phyloP scores from a whole-genome alignment of 208 protist genomes.

The Leishmania mexicana region DNA sequence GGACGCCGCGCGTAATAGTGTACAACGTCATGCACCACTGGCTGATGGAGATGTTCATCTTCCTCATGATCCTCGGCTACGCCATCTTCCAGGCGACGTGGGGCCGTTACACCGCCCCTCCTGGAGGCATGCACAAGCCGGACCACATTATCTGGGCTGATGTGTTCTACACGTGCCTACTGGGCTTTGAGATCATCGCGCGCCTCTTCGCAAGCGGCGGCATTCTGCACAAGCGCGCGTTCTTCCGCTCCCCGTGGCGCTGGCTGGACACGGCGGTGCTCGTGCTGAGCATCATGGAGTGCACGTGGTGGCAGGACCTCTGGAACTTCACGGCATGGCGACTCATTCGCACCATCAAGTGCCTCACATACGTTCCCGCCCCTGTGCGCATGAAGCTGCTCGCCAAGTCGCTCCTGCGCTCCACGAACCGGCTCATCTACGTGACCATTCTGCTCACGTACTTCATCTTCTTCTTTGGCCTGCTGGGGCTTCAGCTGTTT shows the following conservation, averaged over 20 bases:
- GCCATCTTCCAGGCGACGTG: conserved; percentile 87
- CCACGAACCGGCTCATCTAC: conserved; percentile 70
- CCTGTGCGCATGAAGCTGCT: conserved; percentile 84
- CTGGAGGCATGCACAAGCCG: conserved; percentile 45
- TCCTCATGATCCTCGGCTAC: conserved; percentile 82
- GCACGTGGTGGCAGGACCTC: conserved; percentile 68
- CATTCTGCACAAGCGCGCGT: conserved; percentile 76
- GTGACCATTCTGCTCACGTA: conserved; percentile 75
- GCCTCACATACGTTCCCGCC: conserved; percentile 71
- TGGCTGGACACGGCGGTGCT: conserved; percentile 92
- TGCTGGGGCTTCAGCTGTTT: conserved; percentile 89
- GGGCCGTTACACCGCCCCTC: conserved; percentile 55
- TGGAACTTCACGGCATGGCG: conserved; percentile 91
- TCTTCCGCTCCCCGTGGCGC: conserved; percentile 92
- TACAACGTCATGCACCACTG: conserved; percentile 94
- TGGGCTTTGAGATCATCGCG: conserved; percentile 80
- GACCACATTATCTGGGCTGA: conserved; percentile 85
- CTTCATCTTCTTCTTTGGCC: conserved; percentile 90
- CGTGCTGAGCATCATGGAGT: conserved; percentile 76
- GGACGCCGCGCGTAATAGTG: conserved; percentile 83
- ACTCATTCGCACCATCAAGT: conserved; percentile 87
- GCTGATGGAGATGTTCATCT: conserved; percentile 76
- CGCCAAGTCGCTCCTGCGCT: conserved; percentile 87
- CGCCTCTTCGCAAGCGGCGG: conserved; percentile 88
- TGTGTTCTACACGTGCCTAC: conserved; percentile 84